Conservation (phyloP, 2,329 filamentous ascomycete species). For the Xylaria sp. region DNA sequence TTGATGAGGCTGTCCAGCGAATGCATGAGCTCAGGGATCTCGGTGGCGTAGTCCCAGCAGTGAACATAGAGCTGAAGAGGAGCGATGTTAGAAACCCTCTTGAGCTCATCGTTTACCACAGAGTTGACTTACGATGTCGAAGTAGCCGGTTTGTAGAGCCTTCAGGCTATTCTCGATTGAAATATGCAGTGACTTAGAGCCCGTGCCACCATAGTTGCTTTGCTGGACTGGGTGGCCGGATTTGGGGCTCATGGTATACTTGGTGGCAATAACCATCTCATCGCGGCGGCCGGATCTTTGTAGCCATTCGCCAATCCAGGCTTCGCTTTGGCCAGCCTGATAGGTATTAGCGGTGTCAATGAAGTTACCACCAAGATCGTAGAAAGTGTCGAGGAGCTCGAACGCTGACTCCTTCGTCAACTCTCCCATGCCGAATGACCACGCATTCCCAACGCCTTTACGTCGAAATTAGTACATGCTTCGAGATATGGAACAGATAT, state of each 20-base stretch:
- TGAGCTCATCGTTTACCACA: background rate
- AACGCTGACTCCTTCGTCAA: slow-evolving; percentile 4
- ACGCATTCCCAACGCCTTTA: slow-evolving; percentile 4
- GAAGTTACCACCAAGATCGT: slow-evolving; percentile 67
- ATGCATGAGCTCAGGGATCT: slow-evolving; percentile 34
- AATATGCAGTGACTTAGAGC: slow-evolving; percentile 43
- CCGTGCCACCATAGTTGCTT: slow-evolving; percentile 47
- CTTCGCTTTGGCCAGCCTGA: slow-evolving; percentile 60
- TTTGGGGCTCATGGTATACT: slow-evolving; percentile 45
- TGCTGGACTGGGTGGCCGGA: slow-evolving; percentile 17
- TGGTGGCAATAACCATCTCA: slow-evolving; percentile 59
- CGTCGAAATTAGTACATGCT: background rate
- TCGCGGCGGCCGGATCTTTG: slow-evolving; percentile 53
- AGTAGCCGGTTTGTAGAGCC: slow-evolving; percentile 43
- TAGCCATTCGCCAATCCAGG: slow-evolving; percentile 64
- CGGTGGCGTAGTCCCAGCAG: slow-evolving; percentile 31
- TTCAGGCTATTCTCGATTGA: slow-evolving; percentile 45
- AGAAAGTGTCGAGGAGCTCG: slow-evolving; percentile 55
- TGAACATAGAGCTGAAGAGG: slow-evolving; percentile 21
- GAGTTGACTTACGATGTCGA: slow-evolving; percentile 35
- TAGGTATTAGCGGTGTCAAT: slow-evolving; percentile 67
- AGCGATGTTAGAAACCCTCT: background rate
- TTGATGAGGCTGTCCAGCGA: slow-evolving; percentile 25
- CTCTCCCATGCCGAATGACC: slow-evolving; percentile 7
- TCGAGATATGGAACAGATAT: background rate